Conservation (phyloP, 106 monocot genomes). For the Hemerocallis citrina region DNA sequence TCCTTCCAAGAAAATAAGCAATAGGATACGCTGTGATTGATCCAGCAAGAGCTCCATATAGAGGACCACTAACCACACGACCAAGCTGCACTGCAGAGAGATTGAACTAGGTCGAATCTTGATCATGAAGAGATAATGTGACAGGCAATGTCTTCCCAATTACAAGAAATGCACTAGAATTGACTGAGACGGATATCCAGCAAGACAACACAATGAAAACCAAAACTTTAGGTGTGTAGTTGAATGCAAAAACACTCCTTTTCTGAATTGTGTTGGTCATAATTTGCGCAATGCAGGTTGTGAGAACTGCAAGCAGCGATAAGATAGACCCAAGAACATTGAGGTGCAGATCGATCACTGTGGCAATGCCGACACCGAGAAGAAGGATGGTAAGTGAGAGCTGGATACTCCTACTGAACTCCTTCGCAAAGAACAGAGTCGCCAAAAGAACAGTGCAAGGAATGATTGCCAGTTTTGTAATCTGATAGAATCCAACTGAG, state of each 20-base stretch:
- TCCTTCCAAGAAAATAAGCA: constrained; percentile 18
- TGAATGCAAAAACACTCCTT: no score
- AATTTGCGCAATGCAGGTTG: constrained; percentile 73
- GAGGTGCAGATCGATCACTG: constrained; percentile 64
- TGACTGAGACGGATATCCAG: constrained; percentile 44
- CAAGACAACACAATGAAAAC: constrained; percentile 42
- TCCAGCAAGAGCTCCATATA: no score
- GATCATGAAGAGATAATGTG: no score
- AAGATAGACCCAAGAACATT: constrained; percentile 53
- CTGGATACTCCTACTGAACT: constrained; percentile 65
- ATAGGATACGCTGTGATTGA: constrained; percentile 40
- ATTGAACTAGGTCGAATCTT: constrained; percentile 50
- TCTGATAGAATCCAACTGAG: no score
- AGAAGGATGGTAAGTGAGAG: constrained; percentile 47
- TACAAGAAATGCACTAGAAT: constrained; percentile 58
- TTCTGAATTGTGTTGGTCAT: constrained; percentile 78
- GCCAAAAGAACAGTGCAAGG: constrained; percentile 91
- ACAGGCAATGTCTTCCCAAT: constrained; percentile 51
- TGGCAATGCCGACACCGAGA: constrained; percentile 68
- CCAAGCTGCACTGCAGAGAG: no score
- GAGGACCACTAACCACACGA: no score
- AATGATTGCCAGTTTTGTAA: constrained; percentile 97
- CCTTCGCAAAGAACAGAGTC: constrained; percentile 84
- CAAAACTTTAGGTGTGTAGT: constrained; percentile 20
- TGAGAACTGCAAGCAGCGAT: constrained; percentile 60